phyloP scores from a whole-genome alignment of 352 stramenopile species.

The Elongisporangium undulatum region DNA sequence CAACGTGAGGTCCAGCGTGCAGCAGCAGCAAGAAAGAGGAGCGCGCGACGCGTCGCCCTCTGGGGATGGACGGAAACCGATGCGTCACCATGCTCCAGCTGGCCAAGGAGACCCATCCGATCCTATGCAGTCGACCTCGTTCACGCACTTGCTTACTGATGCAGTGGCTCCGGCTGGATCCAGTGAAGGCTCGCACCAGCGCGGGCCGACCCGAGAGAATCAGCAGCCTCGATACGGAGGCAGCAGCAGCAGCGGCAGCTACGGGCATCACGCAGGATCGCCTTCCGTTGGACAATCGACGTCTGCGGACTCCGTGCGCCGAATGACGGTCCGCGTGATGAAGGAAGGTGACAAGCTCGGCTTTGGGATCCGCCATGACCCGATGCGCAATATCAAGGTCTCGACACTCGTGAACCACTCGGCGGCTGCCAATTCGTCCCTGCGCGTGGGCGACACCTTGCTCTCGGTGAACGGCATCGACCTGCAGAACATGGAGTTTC shows the following conservation, averaged over 20 bases:
- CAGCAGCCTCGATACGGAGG: constrained; percentile 1
- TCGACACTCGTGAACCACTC: constrained; percentile 40
- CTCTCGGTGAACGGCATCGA: constrained; percentile 60
- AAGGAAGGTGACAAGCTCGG: constrained; percentile 57
- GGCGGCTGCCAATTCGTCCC: constrained; percentile 23
- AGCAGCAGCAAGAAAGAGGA: no score
- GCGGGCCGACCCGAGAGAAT: background rate
- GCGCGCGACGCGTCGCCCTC: background rate
- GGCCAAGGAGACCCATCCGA: background rate
- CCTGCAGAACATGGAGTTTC: constrained; percentile 43
- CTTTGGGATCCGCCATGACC: constrained; percentile 68
- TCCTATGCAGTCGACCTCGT: constrained; percentile 2
- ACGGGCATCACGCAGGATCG: background rate
- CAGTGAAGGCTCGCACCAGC: background rate
- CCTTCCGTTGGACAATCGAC: background rate
- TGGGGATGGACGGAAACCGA: background rate
- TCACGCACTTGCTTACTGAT: constrained; percentile 8
- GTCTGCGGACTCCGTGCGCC: constrained; percentile 5
- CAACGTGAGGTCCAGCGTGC: no score
- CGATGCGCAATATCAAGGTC: constrained; percentile 43
- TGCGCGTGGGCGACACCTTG: constrained; percentile 61
- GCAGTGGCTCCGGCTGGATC: constrained; percentile 4
- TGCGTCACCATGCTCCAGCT: background rate
- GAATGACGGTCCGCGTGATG: constrained; percentile 34
- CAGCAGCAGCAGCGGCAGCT: constrained; percentile 1